Percentiles rank a stretch among this genome's conserved stretches.
These are phyloP conservation scores for Komagataella pseudopastoris DNA, from an alignment of 805 yeast genomes.

Conservation along the genomic window DNA sequence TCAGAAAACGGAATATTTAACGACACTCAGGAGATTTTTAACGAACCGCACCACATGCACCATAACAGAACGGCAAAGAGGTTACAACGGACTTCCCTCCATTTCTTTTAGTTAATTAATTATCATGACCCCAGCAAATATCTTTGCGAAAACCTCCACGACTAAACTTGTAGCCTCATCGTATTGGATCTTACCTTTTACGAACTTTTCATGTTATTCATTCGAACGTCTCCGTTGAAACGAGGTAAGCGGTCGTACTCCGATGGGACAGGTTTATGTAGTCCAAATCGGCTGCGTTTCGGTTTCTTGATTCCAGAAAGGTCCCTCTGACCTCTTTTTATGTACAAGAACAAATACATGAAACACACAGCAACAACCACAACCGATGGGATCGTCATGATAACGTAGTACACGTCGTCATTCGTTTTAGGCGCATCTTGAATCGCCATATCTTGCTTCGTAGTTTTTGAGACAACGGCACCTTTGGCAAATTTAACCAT, in stretches of 20 bases:
- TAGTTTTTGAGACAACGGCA: constrained; percentile 36
- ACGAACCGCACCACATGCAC: not conserved
- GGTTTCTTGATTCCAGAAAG: constrained; percentile 28
- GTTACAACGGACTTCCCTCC: not conserved
- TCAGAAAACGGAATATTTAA: not conserved
- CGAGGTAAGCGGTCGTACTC: not conserved
- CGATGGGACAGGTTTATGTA: not conserved
- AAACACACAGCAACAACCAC: constrained; percentile 45
- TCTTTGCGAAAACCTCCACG: not conserved
- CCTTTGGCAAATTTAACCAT: constrained; percentile 35
- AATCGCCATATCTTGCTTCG: constrained; percentile 14
- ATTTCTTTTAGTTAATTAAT: too few relatives aligned
- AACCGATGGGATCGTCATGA: constrained; percentile 54
- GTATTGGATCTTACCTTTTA: not conserved
- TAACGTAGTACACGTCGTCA: constrained; percentile 38
- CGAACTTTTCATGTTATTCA: not conserved
- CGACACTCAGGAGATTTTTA: not conserved
- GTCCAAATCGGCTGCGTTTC: constrained; percentile 18
- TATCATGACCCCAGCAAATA: not conserved
- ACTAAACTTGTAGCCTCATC: not conserved
- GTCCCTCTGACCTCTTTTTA: constrained; percentile 45
- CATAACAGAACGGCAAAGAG: not conserved
- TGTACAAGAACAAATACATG: constrained; percentile 50
- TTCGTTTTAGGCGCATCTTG: constrained; percentile 26
- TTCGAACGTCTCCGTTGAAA: not conserved